Conservation (phyloP, 2,329 filamentous ascomycete genomes). For the Microdochium paspali region DNA sequence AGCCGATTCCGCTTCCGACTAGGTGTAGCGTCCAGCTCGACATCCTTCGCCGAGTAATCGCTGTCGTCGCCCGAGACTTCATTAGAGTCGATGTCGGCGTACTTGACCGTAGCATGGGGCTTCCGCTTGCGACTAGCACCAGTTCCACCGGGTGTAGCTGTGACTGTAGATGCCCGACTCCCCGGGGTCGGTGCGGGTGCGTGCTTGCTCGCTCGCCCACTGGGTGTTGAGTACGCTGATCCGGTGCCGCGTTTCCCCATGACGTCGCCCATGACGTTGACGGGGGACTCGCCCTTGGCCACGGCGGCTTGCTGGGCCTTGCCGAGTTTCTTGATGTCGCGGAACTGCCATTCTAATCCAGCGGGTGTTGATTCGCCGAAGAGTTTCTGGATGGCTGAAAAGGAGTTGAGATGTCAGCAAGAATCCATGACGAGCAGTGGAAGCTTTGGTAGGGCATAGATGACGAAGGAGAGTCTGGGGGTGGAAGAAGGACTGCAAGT, state of each 20-base stretch:
- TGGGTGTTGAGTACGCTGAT: slow-evolving; percentile 15
- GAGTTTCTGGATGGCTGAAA: slow-evolving; percentile 46
- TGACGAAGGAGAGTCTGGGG: not conserved
- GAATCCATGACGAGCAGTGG: not conserved
- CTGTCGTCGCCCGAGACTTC: not conserved
- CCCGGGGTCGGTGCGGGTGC: not conserved
- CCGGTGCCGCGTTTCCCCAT: slow-evolving; percentile 8
- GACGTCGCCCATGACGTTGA: slow-evolving; percentile 22
- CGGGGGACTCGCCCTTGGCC: slow-evolving; percentile 34
- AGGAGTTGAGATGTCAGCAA: not conserved
- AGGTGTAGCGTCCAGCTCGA: not conserved
- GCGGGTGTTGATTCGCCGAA: slow-evolving; percentile 49
- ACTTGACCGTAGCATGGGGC: not conserved
- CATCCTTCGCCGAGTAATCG: not conserved
- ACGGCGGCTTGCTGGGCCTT: slow-evolving; percentile 34
- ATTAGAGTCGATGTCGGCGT: not conserved
- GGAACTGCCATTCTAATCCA: slow-evolving; percentile 53
- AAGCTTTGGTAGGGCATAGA: not conserved
- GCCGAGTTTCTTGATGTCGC: slow-evolving; percentile 43
- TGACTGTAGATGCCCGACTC: not conserved
- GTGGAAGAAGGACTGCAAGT: not conserved
- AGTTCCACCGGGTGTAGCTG: not conserved
- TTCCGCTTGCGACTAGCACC: not conserved
- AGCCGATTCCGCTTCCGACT: not conserved
- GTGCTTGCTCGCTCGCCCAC: slow-evolving; percentile 2